Base-by-base conservation (phyloP, 2,329 filamentous ascomycete genomes). In the Parasarocladium wereldwijsianum region DNA sequence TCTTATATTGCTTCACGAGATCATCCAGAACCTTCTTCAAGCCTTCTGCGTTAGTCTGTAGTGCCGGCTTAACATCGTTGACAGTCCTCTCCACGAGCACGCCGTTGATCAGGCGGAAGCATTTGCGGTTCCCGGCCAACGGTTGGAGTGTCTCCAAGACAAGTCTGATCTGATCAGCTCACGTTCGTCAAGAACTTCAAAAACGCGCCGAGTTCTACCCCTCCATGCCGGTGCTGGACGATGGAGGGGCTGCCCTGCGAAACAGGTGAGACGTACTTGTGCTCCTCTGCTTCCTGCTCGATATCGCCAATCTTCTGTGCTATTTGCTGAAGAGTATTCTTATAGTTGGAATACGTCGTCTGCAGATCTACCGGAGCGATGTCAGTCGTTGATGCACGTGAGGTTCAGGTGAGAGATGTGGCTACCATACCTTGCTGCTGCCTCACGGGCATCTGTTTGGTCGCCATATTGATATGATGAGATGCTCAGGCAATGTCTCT, bases 31-130 rank as follows among this genome's bases (percentile, higher is more conserved):
- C 85, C 58, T 93, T 92, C 58, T 80, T 90, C 49, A 98, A 52
- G 2, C 90, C 87, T 38, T 96, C 87, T 16, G 84, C 81, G 51
- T 98, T 96, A 13, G 85, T 96, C 59, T 84, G 78, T 36, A 98
- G 65, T 16, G 84, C 81, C 5, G 90, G 90, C 32, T 93, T 66
- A 9, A 98, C 83, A 53, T 96, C 90, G 54, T 84, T 69, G 42
- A 98, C 83, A 11, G 87, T 96, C 43, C 86, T 71, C 62, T 98
- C 90, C 32, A 93, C 83, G 34, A 98, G 62, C 15, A 96, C 86
- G 26, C 90, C 90, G 54, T 98, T 96, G 54, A 98, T 92, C 71
- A 98, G 84, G 43, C 90, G 86, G 60, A 96, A 98, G 59, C 87
- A 96, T 62, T 94, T 98, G 46, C 90, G 81, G 41, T 93, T 80